Percentiles rank a stretch among this genome's conserved stretches.
Evolutionary conservation across 2,329 filamentous ascomycete genomes (phyloP).

Genomic region (Venturia nashicola): DNA sequence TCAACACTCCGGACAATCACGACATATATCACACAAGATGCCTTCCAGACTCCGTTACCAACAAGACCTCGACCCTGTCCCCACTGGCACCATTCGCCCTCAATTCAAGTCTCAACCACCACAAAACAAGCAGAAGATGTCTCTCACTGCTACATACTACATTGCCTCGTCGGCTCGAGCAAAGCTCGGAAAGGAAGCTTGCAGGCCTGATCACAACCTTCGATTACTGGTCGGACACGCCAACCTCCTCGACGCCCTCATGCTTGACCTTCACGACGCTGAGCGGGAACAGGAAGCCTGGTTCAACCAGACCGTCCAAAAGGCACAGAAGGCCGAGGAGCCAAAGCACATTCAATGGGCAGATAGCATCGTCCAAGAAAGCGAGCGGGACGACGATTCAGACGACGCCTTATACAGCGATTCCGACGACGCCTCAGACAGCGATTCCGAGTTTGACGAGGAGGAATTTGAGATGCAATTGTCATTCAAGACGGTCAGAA

Average conservation of each 20-base stretch:
- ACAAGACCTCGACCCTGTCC: slow-evolving; percentile 33
- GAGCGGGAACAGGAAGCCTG: slow-evolving; percentile 92
- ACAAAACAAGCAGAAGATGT: slow-evolving; percentile 72
- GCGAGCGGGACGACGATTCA: slow-evolving; percentile 48
- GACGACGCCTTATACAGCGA: slow-evolving; percentile 38
- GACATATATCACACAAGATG: slow-evolving; percentile 22
- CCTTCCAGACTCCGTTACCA: slow-evolving; percentile 38
- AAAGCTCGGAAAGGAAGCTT: slow-evolving; percentile 90
- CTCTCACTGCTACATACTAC: slow-evolving; percentile 96
- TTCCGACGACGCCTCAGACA: slow-evolving; percentile 39
- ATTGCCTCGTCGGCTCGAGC: slow-evolving; percentile 90
- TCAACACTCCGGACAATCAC: slow-evolving; percentile 5
- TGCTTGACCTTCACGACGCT: slow-evolving; percentile 82
- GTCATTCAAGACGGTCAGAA: slow-evolving; percentile 25
- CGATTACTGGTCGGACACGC: slow-evolving; percentile 92
- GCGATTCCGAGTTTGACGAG: slow-evolving; percentile 42
- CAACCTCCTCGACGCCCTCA: slow-evolving; percentile 92
- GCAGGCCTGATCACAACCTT: slow-evolving; percentile 84
- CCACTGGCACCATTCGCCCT: slow-evolving; percentile 31
- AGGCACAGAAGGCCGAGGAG: slow-evolving; percentile 51
- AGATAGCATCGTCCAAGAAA: slow-evolving; percentile 45
- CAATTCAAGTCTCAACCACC: slow-evolving; percentile 23
- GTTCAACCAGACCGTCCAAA: slow-evolving; percentile 92
- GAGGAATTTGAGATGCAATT: slow-evolving; percentile 36
- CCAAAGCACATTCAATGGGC: slow-evolving; percentile 75